phyloP scores from a whole-genome alignment of 1,284 basidiomycete genomes.

The Marasmius sp. region DNA sequence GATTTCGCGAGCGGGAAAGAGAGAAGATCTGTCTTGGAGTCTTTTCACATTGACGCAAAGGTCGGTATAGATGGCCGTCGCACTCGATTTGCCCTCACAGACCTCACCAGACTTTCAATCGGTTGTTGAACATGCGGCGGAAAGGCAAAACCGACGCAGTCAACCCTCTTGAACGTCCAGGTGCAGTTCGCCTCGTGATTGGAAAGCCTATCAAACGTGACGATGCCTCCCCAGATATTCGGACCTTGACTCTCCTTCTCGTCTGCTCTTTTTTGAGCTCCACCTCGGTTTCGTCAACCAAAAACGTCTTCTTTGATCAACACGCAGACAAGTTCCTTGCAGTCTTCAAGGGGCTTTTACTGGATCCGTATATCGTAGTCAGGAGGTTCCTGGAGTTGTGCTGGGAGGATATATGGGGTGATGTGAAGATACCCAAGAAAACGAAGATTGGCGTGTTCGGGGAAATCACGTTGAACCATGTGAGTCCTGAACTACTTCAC shows the following conservation, averaged over 20 bases:
- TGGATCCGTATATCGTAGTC: conserved; percentile 61
- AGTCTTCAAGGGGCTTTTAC: conserved; percentile 65
- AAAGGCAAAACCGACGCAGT: conserved; percentile 43
- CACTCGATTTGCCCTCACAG: not conserved
- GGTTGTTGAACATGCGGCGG: conserved; percentile 68
- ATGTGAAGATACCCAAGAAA: conserved; percentile 66
- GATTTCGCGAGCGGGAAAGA: conserved; percentile 65
- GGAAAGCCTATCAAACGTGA: not conserved
- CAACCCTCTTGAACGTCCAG: conserved; percentile 54
- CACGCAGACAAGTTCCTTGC: conserved; percentile 59
- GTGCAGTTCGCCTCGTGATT: conserved; percentile 31
- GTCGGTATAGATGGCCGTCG: conserved; percentile 31
- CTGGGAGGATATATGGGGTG: conserved; percentile 72
- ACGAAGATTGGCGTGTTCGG: conserved; percentile 68
- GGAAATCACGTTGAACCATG: conserved; percentile 61
- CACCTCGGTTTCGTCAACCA: conserved; percentile 47
- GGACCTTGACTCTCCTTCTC: conserved; percentile 59
- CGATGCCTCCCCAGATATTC: conserved; percentile 53
- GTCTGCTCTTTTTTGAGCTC: conserved; percentile 67
- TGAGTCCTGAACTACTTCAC: conserved; percentile 30
- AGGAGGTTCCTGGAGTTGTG: conserved; percentile 61
- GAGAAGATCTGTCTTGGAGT: conserved; percentile 57
- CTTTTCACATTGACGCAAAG: conserved; percentile 77
- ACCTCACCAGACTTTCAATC: conserved; percentile 54
- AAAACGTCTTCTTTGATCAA: conserved; percentile 65